Conservation (phyloP, 352 stramenopile genomes). For the Phytophthora sp. region DNA sequence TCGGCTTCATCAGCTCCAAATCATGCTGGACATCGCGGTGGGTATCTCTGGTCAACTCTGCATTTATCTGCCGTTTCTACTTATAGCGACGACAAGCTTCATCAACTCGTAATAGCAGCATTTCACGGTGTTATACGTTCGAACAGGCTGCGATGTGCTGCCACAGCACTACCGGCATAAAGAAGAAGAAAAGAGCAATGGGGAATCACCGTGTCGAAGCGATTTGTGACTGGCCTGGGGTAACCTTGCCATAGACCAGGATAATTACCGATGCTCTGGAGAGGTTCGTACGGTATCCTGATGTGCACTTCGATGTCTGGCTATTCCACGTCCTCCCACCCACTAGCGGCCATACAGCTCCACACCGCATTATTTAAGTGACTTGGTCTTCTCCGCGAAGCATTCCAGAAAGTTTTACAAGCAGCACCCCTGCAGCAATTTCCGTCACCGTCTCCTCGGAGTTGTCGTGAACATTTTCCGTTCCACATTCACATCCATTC, state of each 20-base stretch:
- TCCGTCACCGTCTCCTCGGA: too few relatives aligned
- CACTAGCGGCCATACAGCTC: background rate
- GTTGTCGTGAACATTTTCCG: background rate
- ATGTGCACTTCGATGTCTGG: too few relatives aligned
- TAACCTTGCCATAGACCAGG: slow-evolving; percentile 17
- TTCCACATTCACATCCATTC: too few relatives aligned
- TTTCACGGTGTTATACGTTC: slow-evolving; percentile 20
- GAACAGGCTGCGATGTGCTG: slow-evolving; percentile 21
- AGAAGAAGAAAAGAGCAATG: too few relatives aligned
- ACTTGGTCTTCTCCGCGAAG: slow-evolving; percentile 2
- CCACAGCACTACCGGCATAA: slow-evolving; percentile 21
- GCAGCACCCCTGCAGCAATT: slow-evolving; percentile 6
- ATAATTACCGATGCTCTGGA: background rate
- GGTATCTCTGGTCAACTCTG: slow-evolving; percentile 1
- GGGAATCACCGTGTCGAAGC: slow-evolving; percentile 14
- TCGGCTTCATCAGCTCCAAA: background rate
- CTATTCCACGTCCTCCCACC: slow-evolving; percentile 15
- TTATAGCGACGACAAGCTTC: slow-evolving; percentile 8
- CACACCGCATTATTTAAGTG: slow-evolving; percentile 21
- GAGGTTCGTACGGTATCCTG: slow-evolving; percentile 8
- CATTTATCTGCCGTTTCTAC: background rate
- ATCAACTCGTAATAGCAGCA: slow-evolving; percentile 2
- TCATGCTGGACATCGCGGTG: slow-evolving; percentile 19
- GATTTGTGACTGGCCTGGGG: background rate
- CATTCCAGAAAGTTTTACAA: background rate